Evolutionary conservation across 768 basidiomycete species (phyloP), one percentile per base, ranked within the genome.

Genomic region (Tricholoma sp.): DNA sequence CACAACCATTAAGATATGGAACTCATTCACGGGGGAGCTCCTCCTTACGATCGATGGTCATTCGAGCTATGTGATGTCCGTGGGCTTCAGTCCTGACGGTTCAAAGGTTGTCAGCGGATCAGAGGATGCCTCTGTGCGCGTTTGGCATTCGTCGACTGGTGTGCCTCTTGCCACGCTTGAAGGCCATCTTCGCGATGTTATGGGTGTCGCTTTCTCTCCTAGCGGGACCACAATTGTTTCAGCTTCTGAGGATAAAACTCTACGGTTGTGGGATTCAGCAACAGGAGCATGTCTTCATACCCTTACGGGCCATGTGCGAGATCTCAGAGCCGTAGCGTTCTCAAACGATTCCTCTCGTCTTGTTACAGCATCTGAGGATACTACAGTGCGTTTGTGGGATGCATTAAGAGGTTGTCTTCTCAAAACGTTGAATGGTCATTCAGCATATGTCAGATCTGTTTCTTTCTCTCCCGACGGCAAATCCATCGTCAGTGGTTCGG

Each of bases 61-160:
- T 34, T 51, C 58, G 2, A 55, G 54, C 18, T 59, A 55, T 59
- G 54, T 59, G n/a, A 55, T 55, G 54, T 55, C 54, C 11, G 35
- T 37, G 35, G 35, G 35, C 10, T 59, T 59, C 46, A 52, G 31
- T 12, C 11, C 43, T 19, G 43, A 59, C 21, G 58, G 58, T 2
- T 27, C 47, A 8, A 39, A 51, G 4, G 39, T 59, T 10, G 54
- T 59, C 50, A 52, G 50, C 32, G 58, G 58, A 5, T 59, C 58
- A 16, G 49, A 56, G 19, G 58, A 59, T 27, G 54, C 50, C 8
- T 52, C 54, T 2, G 54, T 59, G 12, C 54, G 54, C 21, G n/a
- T 56, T 27, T 59, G 58, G 58, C 31, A 59, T 47, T 43, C 50
- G n/a, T n/a, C n/a, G 5, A 59, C 24, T 46, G 55, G 50, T 7